phyloP scores from a whole-genome alignment of 306 rosid species.

The Sophora flavescens region DNA sequence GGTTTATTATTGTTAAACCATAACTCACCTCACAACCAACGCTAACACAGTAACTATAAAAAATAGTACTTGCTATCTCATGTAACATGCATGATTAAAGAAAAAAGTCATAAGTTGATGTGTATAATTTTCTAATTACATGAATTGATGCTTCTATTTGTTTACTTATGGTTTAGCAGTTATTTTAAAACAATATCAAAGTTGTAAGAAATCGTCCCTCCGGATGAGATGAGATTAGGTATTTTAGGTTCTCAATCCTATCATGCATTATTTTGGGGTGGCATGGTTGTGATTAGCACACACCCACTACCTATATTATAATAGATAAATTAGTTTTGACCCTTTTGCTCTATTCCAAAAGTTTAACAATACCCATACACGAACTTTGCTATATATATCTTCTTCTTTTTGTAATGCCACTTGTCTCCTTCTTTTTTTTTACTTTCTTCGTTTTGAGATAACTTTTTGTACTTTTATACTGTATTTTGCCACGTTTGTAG shows the following conservation, averaged over 20 bases:
- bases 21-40: slow-evolving; percentile 33
- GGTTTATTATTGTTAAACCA: slow-evolving; percentile 47
- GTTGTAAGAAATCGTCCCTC: slow-evolving; percentile 24
- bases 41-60: slow-evolving; percentile 22
- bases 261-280: slow-evolving; percentile 45
- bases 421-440: too few species aligned
- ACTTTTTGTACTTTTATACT: not conserved
- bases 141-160: slow-evolving; percentile 42
- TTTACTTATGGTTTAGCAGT: not conserved
- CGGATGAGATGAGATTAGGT: slow-evolving; percentile 54
- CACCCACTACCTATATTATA: slow-evolving; percentile 36
- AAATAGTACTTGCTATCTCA: slow-evolving; percentile 28
- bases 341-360: slow-evolving; percentile 10
- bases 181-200: slow-evolving; percentile 7
- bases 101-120: not conserved
- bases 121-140: slow-evolving; percentile 6
- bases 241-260: slow-evolving; percentile 48
- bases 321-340: slow-evolving; percentile 11
- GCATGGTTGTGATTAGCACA: slow-evolving; percentile 39
- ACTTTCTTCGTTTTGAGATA: not conserved
- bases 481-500: not conserved
- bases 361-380: slow-evolving; percentile 13
- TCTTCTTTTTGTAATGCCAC: not conserved
- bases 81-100: slow-evolving; percentile 32
- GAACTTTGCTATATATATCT: not conserved